A percentile compares a stretch with the other conserved stretches of the same genome.
Evolutionary conservation across 768 basidiomycete species (phyloP).

Genomic region (Tephrocybe sp.): DNA sequence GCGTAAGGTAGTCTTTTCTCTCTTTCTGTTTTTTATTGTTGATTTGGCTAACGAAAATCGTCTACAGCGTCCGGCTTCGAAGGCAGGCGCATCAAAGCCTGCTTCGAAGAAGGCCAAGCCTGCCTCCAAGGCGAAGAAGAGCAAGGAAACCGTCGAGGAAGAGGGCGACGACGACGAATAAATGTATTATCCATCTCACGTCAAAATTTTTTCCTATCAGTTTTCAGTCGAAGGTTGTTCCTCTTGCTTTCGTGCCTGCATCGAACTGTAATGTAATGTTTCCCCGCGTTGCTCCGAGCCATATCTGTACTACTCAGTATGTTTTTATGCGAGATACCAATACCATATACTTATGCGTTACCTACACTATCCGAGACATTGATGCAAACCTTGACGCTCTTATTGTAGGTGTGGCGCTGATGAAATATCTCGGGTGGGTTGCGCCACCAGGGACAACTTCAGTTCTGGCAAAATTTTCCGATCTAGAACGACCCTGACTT

Average conservation of each 20-base stretch:
- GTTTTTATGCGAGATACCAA: not conserved
- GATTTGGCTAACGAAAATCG: not conserved
- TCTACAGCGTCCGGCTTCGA: constrained; percentile 40
- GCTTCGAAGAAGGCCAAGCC: constrained; percentile 48
- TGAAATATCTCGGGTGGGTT: too few species aligned
- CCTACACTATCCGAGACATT: too few species aligned
- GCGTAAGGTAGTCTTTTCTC: constrained; percentile 54
- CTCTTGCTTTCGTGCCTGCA: constrained; percentile 6
- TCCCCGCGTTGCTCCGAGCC: not conserved
- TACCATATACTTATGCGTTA: too few species aligned
- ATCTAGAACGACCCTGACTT: too few species aligned
- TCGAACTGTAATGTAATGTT: constrained; percentile 2
- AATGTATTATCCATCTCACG: not conserved
- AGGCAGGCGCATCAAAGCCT: constrained; percentile 41
- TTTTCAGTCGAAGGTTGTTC: not conserved
- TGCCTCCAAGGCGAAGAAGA: constrained; percentile 44
- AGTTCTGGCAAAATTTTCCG: too few species aligned
- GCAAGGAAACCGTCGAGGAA: constrained; percentile 48
- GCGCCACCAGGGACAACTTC: too few species aligned
- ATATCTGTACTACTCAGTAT: not conserved
- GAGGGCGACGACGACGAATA: constrained; percentile 36
- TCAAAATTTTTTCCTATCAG: not conserved
- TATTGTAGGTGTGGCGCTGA: too few species aligned
- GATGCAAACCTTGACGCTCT: too few species aligned
- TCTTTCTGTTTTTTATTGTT: constrained; percentile 3